These are phyloP conservation scores for Zymoseptoria ardabiliae DNA, from an alignment of 2,329 filamentous ascomycete genomes.

Conservation along the genomic window DNA sequence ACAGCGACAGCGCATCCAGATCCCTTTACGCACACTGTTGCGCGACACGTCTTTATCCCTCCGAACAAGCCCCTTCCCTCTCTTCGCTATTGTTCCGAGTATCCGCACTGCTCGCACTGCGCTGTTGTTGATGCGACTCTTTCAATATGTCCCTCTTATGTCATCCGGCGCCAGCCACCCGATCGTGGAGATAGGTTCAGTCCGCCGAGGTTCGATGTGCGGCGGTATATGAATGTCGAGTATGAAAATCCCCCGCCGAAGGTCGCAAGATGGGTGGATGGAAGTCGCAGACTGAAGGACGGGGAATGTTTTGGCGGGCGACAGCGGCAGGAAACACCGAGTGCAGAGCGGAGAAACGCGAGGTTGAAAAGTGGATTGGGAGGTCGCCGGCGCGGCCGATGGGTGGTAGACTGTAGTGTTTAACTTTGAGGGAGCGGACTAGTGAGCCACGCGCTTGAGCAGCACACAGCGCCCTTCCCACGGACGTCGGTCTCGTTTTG, in stretches of 20 bases:
- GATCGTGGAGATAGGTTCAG: background rate
- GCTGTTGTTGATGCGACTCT: slow-evolving; percentile 7
- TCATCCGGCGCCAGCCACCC: slow-evolving; percentile 8
- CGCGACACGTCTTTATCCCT: background rate
- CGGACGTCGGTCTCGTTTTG: background rate
- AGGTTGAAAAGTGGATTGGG: background rate
- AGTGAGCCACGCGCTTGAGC: background rate
- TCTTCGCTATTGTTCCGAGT: background rate
- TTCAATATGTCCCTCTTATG: slow-evolving; percentile 10
- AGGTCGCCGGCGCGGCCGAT: background rate
- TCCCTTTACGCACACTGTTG: background rate
- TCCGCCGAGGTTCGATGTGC: background rate
- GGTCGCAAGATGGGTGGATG: background rate
- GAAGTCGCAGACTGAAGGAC: background rate
- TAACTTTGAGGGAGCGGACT: background rate
- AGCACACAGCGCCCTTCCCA: no score
- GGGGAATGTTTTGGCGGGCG: background rate
- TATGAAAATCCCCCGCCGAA: slow-evolving; percentile 1
- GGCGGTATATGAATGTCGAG: background rate
- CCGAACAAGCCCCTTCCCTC: background rate
- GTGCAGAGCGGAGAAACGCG: background rate
- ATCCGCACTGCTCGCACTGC: slow-evolving; percentile 4
- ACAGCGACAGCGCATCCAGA: background rate
- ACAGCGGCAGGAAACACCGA: background rate
- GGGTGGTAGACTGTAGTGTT: background rate